phyloP scores from a whole-genome alignment of 768 basidiomycete species.

The Leucocoprinus sp. region DNA sequence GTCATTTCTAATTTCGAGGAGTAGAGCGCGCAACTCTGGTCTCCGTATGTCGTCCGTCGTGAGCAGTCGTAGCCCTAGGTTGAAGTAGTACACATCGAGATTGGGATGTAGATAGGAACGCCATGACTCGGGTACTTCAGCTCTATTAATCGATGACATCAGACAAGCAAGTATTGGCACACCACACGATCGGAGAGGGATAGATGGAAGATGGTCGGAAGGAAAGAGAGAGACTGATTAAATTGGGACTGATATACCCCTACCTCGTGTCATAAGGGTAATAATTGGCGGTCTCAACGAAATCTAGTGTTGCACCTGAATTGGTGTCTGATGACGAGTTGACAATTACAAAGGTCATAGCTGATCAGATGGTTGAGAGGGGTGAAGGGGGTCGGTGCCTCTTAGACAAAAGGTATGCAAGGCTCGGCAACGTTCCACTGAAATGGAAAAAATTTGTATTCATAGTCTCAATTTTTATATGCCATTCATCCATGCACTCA shows the following conservation, averaged over 20 bases:
- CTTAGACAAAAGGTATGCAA: no score
- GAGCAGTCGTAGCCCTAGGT: slow-evolving; percentile 26
- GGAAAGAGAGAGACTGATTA: slow-evolving; percentile 7
- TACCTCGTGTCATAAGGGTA: slow-evolving; percentile 12
- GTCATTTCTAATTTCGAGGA: slow-evolving; percentile 28
- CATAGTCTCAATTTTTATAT: slow-evolving; percentile 1
- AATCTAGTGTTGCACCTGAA: slow-evolving; percentile 10
- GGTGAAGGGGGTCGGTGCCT: neutral
- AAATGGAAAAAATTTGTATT: no score
- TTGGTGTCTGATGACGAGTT: neutral
- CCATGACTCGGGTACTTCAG: slow-evolving; percentile 24
- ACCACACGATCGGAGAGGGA: neutral
- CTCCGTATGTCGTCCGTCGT: slow-evolving; percentile 33
- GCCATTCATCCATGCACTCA: neutral
- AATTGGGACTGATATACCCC: slow-evolving; percentile 11
- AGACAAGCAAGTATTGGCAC: slow-evolving; percentile 8
- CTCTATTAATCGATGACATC: slow-evolving; percentile 12
- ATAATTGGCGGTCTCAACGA: slow-evolving; percentile 15
- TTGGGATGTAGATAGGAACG: slow-evolving; percentile 32
- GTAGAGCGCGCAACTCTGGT: slow-evolving; percentile 22
- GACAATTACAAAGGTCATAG: neutral
- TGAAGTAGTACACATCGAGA: slow-evolving; percentile 37
- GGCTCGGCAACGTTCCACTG: no score
- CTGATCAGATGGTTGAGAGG: neutral
- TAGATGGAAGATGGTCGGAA: slow-evolving; percentile 4